These are phyloP conservation scores for Cladosporium sp. DNA, from an alignment of 2,329 filamentous ascomycete genomes.

Conservation along the genomic window DNA sequence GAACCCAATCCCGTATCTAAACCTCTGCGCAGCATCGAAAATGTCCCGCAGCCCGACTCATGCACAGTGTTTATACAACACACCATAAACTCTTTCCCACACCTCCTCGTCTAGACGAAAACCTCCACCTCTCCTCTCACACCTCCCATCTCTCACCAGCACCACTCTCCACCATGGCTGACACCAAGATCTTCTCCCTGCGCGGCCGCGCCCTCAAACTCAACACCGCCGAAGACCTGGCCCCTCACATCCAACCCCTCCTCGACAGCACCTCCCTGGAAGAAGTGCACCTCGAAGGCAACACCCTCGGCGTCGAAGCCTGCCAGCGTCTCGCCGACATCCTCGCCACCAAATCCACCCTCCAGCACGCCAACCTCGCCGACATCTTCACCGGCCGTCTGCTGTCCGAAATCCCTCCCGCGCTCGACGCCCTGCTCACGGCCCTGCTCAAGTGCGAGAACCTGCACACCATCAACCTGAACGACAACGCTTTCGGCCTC, in stretches of 20 bases:
- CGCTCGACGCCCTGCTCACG: conserved; percentile 80
- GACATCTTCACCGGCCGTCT: conserved; percentile 97
- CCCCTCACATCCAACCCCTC: conserved; percentile 77
- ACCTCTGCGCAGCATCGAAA: neutral
- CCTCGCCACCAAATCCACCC: conserved; percentile 76
- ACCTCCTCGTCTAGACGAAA: conserved; percentile 7
- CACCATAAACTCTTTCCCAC: neutral
- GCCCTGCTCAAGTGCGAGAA: conserved; percentile 83
- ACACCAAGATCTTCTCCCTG: conserved; percentile 76
- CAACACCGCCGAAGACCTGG: conserved; percentile 82
- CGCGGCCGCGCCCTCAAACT: conserved; percentile 92
- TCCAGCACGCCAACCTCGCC: conserved; percentile 79
- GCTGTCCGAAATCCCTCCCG: conserved; percentile 88
- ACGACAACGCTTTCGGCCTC: conserved; percentile 96
- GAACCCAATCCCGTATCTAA: neutral
- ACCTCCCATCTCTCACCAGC: no score
- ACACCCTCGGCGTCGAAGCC: conserved; percentile 88
- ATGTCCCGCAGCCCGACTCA: conserved; percentile 15
- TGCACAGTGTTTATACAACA: conserved; percentile 5
- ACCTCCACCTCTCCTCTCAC: neutral
- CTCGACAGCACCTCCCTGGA: conserved; percentile 72
- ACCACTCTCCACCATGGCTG: conserved; percentile 50
- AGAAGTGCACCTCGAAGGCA: conserved; percentile 83
- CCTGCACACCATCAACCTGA: conserved; percentile 89
- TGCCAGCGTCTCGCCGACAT: conserved; percentile 83